These are phyloP conservation scores for Benincasa hispida DNA, from an alignment of 306 rosid genomes.

Conservation along the genomic window DNA sequence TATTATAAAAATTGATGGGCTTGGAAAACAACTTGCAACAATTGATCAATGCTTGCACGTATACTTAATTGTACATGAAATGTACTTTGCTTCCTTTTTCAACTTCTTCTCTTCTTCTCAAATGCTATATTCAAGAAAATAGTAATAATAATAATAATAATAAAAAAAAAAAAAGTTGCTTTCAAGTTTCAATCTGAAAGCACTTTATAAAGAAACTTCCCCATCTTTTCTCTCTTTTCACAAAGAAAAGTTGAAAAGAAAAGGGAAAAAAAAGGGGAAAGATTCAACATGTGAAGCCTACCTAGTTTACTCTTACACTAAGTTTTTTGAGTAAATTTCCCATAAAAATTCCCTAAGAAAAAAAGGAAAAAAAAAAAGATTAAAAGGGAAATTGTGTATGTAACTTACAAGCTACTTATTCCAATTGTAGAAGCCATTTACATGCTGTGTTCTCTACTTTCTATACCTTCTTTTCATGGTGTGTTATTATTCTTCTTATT, in stretches of 20 bases:
- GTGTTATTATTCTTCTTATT: not conserved
- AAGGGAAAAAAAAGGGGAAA: not conserved
- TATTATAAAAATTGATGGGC: not conserved
- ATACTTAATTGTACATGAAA: not conserved
- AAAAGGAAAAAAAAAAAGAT: not conserved
- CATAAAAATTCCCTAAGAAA: not conserved
- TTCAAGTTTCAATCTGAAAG: not conserved
- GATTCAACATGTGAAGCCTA: not conserved
- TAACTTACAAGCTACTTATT: not conserved
- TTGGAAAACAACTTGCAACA: not conserved
- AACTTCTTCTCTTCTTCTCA: not conserved
- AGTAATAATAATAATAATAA: too few species aligned
- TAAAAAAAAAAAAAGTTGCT: not conserved
- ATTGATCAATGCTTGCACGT: slow-evolving; percentile 4
- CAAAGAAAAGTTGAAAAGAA: not conserved
- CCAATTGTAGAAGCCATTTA: not conserved
- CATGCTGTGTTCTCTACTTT: slow-evolving; percentile 1
- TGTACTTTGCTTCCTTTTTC: not conserved
- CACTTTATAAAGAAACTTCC: not conserved
- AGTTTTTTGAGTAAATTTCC: not conserved
- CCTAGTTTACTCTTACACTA: too few species aligned
- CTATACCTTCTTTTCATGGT: not conserved
- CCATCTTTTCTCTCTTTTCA: not conserved
- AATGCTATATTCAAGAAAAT: not conserved
- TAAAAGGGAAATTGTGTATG: not conserved